phyloP scores from a whole-genome alignment of 2,329 filamentous ascomycete genomes.

The Hypomyces perniciosus region DNA sequence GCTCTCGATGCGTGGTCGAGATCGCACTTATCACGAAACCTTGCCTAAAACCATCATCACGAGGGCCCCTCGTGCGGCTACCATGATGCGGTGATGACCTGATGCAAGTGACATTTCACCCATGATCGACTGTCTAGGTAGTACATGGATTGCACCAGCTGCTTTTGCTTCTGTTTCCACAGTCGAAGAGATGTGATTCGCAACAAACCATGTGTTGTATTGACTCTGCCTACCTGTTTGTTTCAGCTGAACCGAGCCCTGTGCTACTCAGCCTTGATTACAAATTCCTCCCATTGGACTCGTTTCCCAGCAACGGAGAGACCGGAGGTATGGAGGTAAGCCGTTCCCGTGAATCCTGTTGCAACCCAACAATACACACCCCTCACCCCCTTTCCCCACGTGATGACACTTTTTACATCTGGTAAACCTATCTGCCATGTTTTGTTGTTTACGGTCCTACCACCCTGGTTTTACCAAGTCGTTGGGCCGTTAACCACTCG shows the following conservation, averaged over 20 bases:
- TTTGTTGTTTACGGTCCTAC: conserved; percentile 20
- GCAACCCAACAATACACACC: neutral
- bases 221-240: too few species aligned
- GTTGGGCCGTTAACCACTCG: conserved; percentile 22
- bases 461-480: neutral
- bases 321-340: conserved; percentile 5
- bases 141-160: too few species aligned
- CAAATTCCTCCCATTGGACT: too few species aligned
- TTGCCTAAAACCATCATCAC: conserved; percentile 65
- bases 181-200: too few species aligned
- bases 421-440: conserved; percentile 35
- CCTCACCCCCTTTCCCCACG: neutral
- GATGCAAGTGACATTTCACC: conserved; percentile 52
- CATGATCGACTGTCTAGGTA: neutral
- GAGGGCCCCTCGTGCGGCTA: conserved; percentile 58
- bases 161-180: too few species aligned
- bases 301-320: too few species aligned
- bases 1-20: conserved; percentile 52
- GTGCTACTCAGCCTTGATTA: too few species aligned
- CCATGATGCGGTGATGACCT: conserved; percentile 66
- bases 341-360: neutral
- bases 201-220: too few species aligned
- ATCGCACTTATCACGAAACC: conserved; percentile 43
- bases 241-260: too few species aligned
- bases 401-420: conserved; percentile 37